phyloP scores from a whole-genome alignment of 495 filamentous ascomycete species.

The Hypomontagnella submonticulosa region DNA sequence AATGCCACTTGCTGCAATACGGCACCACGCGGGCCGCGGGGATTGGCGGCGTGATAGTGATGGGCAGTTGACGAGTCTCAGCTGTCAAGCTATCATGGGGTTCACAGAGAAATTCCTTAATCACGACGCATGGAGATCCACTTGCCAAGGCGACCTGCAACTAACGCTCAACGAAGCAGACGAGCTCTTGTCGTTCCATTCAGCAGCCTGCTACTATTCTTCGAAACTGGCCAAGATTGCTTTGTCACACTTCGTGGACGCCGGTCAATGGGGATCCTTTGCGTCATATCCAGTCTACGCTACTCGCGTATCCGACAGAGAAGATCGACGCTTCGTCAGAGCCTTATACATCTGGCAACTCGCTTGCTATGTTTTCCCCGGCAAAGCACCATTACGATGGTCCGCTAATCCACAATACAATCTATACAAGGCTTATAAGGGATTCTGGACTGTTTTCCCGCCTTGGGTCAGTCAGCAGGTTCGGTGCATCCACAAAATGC shows the following conservation, averaged over 20 bases:
- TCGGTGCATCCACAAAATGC: slow-evolving; percentile 14
- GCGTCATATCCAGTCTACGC: background rate
- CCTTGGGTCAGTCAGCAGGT: slow-evolving; percentile 26
- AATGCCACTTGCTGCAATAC: background rate
- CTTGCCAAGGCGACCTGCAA: background rate
- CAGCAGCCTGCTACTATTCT: background rate
- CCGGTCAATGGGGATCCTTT: no score
- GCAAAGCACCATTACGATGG: no score
- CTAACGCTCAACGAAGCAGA: background rate
- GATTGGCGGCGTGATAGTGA: background rate
- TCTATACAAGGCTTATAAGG: background rate
- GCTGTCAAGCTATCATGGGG: background rate
- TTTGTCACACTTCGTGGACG: background rate
- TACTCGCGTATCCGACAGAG: background rate
- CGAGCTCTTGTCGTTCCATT: background rate
- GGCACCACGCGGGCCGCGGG: background rate
- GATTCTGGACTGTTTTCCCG: slow-evolving; percentile 7
- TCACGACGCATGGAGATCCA: background rate
- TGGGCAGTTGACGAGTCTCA: background rate
- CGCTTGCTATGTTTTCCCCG: slow-evolving; percentile 1
- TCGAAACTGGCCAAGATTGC: background rate
- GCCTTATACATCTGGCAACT: slow-evolving; percentile 14
- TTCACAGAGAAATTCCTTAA: background rate
- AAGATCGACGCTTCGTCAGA: slow-evolving; percentile 4
- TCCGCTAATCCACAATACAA: background rate